phyloP scores from a whole-genome alignment of 2,329 filamentous ascomycete genomes.

The Sporothrix pallida region DNA sequence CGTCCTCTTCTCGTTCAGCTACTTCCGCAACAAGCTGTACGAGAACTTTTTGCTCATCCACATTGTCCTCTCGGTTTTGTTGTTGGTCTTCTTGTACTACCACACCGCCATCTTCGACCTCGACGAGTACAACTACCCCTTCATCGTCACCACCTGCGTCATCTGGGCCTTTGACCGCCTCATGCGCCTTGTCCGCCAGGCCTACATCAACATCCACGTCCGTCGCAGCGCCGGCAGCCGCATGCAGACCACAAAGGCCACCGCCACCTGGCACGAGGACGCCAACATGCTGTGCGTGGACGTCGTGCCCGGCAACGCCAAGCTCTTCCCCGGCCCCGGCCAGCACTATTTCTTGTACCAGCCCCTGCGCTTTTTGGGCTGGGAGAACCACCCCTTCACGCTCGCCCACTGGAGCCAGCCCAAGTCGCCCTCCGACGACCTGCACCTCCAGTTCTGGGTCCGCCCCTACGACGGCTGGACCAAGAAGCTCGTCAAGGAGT shows the following conservation, averaged over 20 bases:
- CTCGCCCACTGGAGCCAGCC: conserved; percentile 43
- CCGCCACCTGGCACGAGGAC: conserved; percentile 32
- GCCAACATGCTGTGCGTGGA: conserved; percentile 35
- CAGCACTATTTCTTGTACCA: conserved; percentile 55
- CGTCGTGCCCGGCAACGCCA: conserved; percentile 29
- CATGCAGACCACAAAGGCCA: conserved; percentile 32
- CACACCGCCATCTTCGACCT: conserved; percentile 36
- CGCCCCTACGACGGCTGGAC: conserved; percentile 39
- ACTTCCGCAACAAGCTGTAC: conserved; percentile 57
- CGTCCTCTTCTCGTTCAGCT: conserved; percentile 56
- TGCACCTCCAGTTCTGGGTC: conserved; percentile 36
- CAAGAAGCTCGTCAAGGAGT: conserved; percentile 34
- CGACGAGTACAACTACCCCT: conserved; percentile 35
- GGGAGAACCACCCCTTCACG: conserved; percentile 60
- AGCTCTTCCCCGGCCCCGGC: conserved; percentile 45
- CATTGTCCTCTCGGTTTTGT: conserved; percentile 49
- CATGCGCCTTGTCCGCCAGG: conserved; percentile 50
- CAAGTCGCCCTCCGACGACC: background rate
- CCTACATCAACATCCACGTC: conserved; percentile 48
- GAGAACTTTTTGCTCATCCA: conserved; percentile 55
- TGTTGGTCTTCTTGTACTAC: conserved; percentile 46
- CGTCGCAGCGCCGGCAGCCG: conserved; percentile 24
- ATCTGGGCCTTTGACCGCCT: conserved; percentile 39
- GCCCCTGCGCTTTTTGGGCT: conserved; percentile 49
- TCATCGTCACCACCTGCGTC: conserved; percentile 33